Conservation (phyloP, 176 grass and related monocot species). For the barley (Hordeum vulgare) region MorexV3_pseudomolecules_assembly NC_058520.1:387759270-387759769, state of each 20-base stretch:
- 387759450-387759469: neutral
- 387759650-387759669: constrained; percentile 77
- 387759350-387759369: neutral
- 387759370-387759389: constrained; percentile 1
- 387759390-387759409: neutral
- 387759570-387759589: neutral
- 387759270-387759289: neutral
- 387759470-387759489: neutral
- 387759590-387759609: neutral
- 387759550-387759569: neutral
- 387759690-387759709: constrained; percentile 84
- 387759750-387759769: neutral
- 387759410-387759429: neutral
- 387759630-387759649: constrained; percentile 21
- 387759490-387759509: neutral
- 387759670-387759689: constrained; percentile 77
- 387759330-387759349: neutral
- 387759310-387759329: neutral
- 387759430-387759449: neutral
- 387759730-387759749: constrained; percentile 73
- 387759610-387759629: neutral
- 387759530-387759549: neutral
- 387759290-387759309: neutral
- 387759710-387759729: constrained; percentile 98
- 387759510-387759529: constrained; percentile 11